Evolutionary conservation across 495 filamentous ascomycete genomes (phyloP), one percentile per base, ranked within the genome.

Genomic region (Rusavskia elegans): DNA sequence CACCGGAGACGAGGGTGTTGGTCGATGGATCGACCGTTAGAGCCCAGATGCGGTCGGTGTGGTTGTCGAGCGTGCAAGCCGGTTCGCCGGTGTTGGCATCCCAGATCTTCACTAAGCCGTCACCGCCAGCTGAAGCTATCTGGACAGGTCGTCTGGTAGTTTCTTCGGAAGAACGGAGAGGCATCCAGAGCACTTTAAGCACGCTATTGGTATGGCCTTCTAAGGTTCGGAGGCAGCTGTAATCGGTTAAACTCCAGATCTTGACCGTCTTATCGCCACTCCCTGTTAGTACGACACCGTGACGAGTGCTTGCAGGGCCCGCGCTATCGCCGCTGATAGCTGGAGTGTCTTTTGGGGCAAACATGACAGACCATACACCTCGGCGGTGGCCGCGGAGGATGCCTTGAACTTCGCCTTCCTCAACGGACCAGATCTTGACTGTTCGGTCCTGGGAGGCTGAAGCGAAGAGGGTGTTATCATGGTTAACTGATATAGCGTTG

Each of bases 101-200:
- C 92, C 92, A 99, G 48, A 97, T 73, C 66, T 97, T 99, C 45
- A 99, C 87, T 6, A 99, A 71, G n/a, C 89, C 89, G 67, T 99
- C 92, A 42, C 88, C 90, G 32, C 86, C 93, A 7, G 93, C 89
- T 53, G 81, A 87, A 10, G 86, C 93, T 32, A 95, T 74, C 27
- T 89, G 53, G 73, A 73, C 57, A 57, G 73, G 51, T 57, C 65
- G 56, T 59, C 65, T 53, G 53, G 54, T 16, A 65, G 65, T 20
- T 50, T 52, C 21, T 37, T 38, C n/a, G 57, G 62, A 57, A 40
- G 70, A 66, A 30, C 71, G 58, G 46, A 80, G 71, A 19, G 82
- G 83, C 20, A 97, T 74, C 90, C 90, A 97, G 5, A 87, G 77
- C 8, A 93, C 84, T 63, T 96, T 96, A 42, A 97, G 77, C 8